Conservation (phyloP, 139 green algal species). For the Edaphochlamys debaryana region DNA sequence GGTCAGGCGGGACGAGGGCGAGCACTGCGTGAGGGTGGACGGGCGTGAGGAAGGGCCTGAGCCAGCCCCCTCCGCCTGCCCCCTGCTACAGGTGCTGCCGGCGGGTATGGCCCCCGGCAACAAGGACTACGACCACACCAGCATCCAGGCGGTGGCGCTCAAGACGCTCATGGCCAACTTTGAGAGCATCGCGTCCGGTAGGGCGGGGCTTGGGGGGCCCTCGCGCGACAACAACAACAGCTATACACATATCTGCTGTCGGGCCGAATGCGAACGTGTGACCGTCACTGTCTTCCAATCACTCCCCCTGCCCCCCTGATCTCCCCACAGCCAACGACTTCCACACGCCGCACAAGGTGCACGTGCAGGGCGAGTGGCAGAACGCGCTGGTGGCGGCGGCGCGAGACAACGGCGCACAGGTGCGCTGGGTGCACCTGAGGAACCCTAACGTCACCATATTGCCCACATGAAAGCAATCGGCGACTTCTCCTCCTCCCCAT, state of each 20-base stretch:
- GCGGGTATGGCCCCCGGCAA: conserved; percentile 10
- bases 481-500: no score
- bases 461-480: no score
- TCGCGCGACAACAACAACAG: no score
- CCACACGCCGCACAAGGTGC: conserved; percentile 12
- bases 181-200: conserved; percentile 29
- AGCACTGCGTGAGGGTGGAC: no score
- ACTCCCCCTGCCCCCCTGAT: not conserved
- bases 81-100: conserved; percentile 11
- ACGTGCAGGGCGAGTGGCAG: conserved; percentile 24
- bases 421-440: no score
- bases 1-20: no score
- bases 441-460: no score
- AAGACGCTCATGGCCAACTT: conserved; percentile 39
- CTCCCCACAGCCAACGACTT: conserved; percentile 33
- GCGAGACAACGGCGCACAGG: conserved; percentile 4
- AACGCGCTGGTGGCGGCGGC: conserved; percentile 22
- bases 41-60: no score
- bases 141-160: conserved; percentile 35
- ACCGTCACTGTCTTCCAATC: not conserved
- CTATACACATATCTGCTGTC: no score
- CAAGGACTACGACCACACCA: conserved; percentile 14
- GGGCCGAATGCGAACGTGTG: no score
- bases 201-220: not conserved
- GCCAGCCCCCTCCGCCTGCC: not conserved